phyloP scores from a whole-genome alignment of 2,329 filamentous ascomycete species.

The Mollisiaceae sp. region DNA sequence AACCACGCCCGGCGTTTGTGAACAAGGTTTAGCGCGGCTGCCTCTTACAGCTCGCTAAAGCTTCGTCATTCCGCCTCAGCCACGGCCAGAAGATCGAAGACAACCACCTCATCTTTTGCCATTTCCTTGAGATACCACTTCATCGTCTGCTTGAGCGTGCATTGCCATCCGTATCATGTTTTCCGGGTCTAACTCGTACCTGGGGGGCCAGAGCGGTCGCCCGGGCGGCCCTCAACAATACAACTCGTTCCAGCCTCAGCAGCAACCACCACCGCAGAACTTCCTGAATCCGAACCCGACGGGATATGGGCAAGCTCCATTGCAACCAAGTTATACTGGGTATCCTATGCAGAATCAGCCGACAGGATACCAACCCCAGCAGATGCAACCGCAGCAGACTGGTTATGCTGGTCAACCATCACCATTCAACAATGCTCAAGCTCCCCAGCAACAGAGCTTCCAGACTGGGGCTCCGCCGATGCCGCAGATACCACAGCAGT shows the following conservation, averaged over 20 bases:
- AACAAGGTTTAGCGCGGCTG: constrained; percentile 7
- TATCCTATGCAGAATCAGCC: constrained; percentile 42
- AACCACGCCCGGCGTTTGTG: not conserved
- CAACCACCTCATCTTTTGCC: not conserved
- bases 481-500: constrained; percentile 43
- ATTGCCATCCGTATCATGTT: constrained; percentile 67
- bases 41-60: constrained; percentile 4
- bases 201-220: constrained; percentile 78
- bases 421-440: constrained; percentile 48
- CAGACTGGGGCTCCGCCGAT: constrained; percentile 42
- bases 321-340: constrained; percentile 41
- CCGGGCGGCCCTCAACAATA: constrained; percentile 70
- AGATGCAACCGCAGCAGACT: constrained; percentile 60
- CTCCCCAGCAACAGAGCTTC: constrained; percentile 51
- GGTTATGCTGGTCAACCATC: constrained; percentile 58
- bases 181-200: constrained; percentile 84
- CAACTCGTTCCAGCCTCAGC: constrained; percentile 53
- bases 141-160: constrained; percentile 19
- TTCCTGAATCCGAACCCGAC: constrained; percentile 40
- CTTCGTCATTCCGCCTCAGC: constrained; percentile 3
- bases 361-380: constrained; percentile 59
- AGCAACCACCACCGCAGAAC: constrained; percentile 51
- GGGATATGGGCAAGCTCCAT: constrained; percentile 43
- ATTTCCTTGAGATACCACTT: constrained; percentile 17
- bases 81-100: not conserved